phyloP scores from a whole-genome alignment of 345 rosid species.

The Populus deltoides region DNA sequence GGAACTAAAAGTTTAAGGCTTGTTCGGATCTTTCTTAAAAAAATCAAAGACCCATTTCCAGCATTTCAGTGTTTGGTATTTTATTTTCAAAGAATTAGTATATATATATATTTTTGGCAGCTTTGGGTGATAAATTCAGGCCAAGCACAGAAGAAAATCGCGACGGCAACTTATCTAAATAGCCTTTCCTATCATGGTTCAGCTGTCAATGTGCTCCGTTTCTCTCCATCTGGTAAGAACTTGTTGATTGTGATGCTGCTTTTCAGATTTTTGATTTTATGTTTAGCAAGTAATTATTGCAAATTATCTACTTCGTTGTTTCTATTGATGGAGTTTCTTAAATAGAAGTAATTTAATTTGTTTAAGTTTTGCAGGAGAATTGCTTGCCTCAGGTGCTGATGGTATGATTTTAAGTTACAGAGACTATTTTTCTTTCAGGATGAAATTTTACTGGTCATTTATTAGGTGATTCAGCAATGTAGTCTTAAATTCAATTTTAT shows the following conservation, averaged over 20 bases:
- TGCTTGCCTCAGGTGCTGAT: constrained; percentile 95
- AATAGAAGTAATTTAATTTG: not conserved
- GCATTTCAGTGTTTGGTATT: not conserved
- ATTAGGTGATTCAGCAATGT: not conserved
- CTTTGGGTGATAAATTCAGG: constrained; percentile 64
- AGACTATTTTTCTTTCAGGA: not conserved
- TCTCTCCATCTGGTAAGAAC: constrained; percentile 71
- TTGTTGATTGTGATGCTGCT: not conserved
- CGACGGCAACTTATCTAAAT: constrained; percentile 62
- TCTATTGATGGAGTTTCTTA: not conserved
- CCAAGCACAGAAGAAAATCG: constrained; percentile 58
- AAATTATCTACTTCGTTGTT: not conserved
- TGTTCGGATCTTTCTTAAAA: not conserved
- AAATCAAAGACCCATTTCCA: not conserved
- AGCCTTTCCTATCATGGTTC: constrained; percentile 81
- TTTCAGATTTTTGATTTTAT: not conserved
- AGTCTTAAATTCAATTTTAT: not conserved
- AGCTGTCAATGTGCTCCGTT: constrained; percentile 75
- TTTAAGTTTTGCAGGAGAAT: constrained; percentile 60
- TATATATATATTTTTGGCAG: constrained; percentile 22
- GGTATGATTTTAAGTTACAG: constrained; percentile 43
- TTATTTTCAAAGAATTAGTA: not conserved
- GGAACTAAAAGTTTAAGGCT: no score
- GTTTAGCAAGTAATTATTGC: not conserved
- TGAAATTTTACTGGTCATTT: not conserved